These are phyloP conservation scores for Pichia deserticola DNA, from an alignment of 805 yeast species.

Conservation along the genomic window DNA sequence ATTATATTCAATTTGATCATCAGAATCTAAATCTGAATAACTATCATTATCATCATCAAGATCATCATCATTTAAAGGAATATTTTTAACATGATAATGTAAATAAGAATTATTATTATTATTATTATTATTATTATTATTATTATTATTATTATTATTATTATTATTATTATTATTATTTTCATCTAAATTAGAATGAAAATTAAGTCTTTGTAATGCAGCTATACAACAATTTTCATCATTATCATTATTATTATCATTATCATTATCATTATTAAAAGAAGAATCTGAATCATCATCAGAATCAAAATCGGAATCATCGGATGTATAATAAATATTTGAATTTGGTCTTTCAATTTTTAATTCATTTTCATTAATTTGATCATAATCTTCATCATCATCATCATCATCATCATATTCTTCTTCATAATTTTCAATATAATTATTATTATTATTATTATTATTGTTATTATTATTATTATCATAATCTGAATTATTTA, in stretches of 20 bases:
- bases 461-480: not conserved
- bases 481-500: not conserved
- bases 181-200: no score
- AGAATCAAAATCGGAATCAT: slow-evolving; percentile 27
- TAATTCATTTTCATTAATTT: slow-evolving; percentile 3
- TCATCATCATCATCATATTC: slow-evolving; percentile 3
- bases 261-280: not conserved
- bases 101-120: no score
- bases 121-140: no score
- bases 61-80: no score
- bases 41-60: no score
- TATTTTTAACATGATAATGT: no score
- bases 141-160: no score
- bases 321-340: slow-evolving; percentile 12
- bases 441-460: not conserved
- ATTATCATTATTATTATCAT: not conserved
- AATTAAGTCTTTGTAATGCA: no score
- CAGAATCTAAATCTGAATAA: no score
- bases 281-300: not conserved
- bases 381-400: slow-evolving; percentile 11
- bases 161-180: no score
- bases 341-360: not conserved
- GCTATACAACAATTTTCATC: not conserved
- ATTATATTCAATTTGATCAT: no score
- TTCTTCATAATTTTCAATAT: not conserved